A percentile compares a stretch with the other conserved stretches of the same genome.
These are phyloP conservation scores for Trichoderma erinaceum DNA, from an alignment of 495 filamentous ascomycete species.

Conservation along the genomic window DNA sequence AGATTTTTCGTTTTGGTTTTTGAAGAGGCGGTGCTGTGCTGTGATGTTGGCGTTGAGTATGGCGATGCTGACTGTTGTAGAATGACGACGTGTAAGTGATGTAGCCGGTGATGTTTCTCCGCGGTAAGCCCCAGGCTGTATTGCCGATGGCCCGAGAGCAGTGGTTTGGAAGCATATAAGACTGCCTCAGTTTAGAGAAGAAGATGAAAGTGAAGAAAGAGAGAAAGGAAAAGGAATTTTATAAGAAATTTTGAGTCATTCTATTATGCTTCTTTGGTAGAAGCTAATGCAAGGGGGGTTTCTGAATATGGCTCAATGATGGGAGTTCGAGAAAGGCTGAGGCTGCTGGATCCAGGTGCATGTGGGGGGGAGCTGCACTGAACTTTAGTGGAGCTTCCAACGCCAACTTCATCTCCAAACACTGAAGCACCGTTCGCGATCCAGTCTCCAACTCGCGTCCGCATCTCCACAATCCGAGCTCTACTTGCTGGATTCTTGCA, in stretches of 20 bases:
- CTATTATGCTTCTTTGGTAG: no score
- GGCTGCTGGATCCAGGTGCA: no score
- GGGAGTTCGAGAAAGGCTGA: no score
- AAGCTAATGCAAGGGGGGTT: no score
- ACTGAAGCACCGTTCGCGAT: not conserved
- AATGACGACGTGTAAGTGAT: not conserved
- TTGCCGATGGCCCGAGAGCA: not conserved
- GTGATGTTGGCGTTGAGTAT: slow-evolving; percentile 1
- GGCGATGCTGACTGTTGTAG: not conserved
- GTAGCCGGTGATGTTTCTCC: not conserved
- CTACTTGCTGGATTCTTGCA: not conserved
- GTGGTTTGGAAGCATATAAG: not conserved
- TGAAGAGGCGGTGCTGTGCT: not conserved
- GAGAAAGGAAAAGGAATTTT: no score
- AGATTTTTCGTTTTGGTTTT: not conserved
- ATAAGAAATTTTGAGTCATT: no score
- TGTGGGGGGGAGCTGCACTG: not conserved
- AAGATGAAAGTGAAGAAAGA: no score
- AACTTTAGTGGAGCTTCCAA: not conserved
- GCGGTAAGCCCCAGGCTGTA: not conserved
- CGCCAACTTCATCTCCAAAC: not conserved
- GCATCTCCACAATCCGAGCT: not conserved
- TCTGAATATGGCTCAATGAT: no score
- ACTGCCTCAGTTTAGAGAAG: not conserved
- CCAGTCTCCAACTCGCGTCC: not conserved